Conservation (phyloP, 2,329 filamentous ascomycete genomes). For the Aspergillus chevalieri region DNA sequence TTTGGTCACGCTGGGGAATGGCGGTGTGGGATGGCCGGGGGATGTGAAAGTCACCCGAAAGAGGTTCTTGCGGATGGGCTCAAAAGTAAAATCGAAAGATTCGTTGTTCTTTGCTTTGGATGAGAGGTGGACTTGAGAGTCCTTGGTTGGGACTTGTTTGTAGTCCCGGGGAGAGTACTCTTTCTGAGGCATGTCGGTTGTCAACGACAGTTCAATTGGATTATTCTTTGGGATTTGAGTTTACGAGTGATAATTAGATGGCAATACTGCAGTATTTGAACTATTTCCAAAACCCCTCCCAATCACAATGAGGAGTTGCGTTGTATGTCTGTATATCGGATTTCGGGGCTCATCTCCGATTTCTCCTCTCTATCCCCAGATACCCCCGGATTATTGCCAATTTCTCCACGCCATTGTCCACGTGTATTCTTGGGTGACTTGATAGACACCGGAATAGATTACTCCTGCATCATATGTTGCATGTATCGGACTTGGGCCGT, state of each 20-base stretch:
- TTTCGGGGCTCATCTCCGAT: conserved; percentile 27
- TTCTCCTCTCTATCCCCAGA: neutral
- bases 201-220: neutral
- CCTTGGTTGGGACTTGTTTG: conserved; percentile 22
- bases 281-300: neutral
- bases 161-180: conserved; percentile 40
- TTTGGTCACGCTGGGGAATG: conserved; percentile 55
- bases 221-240: neutral
- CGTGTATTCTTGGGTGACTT: too few relatives aligned
- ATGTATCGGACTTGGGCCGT: neutral
- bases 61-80: conserved; percentile 55
- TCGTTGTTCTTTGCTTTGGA: conserved; percentile 27
- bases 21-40: conserved; percentile 55
- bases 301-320: conserved; percentile 1
- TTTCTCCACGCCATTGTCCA: neutral
- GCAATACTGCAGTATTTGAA: neutral
- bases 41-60: conserved; percentile 65
- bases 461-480: neutral
- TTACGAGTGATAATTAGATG: neutral
- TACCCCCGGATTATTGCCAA: neutral
- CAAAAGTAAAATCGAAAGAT: conserved; percentile 56
- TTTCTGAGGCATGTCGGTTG: conserved; percentile 44
- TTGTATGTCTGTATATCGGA: conserved; percentile 16
- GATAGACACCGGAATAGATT: too few relatives aligned
- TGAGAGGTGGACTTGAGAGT: conserved; percentile 34